Evolutionary conservation across 768 basidiomycete genomes (phyloP), one percentile per base, ranked within the genome.

Genomic region (Hypholoma fasciculare): DNA sequence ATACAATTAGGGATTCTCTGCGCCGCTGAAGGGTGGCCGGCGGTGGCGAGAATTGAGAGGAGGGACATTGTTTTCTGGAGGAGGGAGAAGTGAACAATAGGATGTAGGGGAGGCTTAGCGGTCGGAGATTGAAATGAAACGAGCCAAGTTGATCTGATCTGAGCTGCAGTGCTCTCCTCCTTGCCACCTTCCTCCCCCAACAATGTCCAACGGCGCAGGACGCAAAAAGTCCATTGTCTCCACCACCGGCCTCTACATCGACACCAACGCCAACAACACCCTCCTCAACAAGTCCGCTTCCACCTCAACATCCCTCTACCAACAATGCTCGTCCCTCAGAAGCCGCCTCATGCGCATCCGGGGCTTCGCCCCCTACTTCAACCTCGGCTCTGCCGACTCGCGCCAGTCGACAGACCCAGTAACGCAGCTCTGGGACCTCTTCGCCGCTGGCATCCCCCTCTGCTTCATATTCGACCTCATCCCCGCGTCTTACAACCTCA

Each of bases 391-490:
- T 7, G 67, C 80, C 17, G 85, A 85, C 61, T 79, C 87, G 42
- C 83, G 92, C 57, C 86, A 86, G 72, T 91, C 90, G 36, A 90
- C 89, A 43, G 95, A 98, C 76, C 93, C 94, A 38, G 96, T 99
- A 66, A 88, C 90, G 48, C 92, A 94, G 71, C 86, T 98, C 50
- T 96, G 96, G 89, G 92, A 94, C 69, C 87, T 92, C 70, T 92
- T 99, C 75, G 88, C 94, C 42, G 84, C 94, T 37, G 97, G 97
- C 58, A 87, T 93, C 49, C 89, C 95, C 46, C 89, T 98, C 64
- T 96, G 94, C 77, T 97, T 91, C 78, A 87, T 99, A 65, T 96
- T 93, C 81, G 96, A 99, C 76, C 87, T 90, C 71, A 87, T 98
- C 56, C 89, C 89, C 39, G 72, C 73, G 51, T 79, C 88, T 52